phyloP scores from a whole-genome alignment of 2,329 filamentous ascomycete genomes.

The Leptographium wingfieldii region DNA sequence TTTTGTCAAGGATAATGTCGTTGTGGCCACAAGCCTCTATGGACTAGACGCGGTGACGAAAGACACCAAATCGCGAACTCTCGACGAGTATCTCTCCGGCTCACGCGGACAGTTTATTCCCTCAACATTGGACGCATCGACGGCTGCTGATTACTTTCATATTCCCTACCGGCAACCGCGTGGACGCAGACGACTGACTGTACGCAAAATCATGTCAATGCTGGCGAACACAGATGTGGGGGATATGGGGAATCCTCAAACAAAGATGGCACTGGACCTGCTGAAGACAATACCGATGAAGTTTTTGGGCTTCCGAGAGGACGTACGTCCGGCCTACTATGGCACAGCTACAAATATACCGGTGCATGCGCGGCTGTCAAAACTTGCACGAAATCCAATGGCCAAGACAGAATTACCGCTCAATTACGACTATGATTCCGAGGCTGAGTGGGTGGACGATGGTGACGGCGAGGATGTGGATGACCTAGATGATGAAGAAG shows the following conservation, averaged over 20 bases:
- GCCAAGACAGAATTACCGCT: slow-evolving; percentile 43
- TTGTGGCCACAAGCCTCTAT: slow-evolving; percentile 49
- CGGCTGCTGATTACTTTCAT: slow-evolving; percentile 33
- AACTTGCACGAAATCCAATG: slow-evolving; percentile 41
- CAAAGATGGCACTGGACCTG: slow-evolving; percentile 22
- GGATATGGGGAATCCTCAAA: slow-evolving; percentile 28
- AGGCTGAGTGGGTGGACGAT: slow-evolving; percentile 74
- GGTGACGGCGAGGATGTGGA: slow-evolving; percentile 58
- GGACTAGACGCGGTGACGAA: slow-evolving; percentile 45
- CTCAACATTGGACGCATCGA: slow-evolving; percentile 21
- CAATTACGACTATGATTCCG: slow-evolving; percentile 76
- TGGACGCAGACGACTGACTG: slow-evolving; percentile 24
- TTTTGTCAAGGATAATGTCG: slow-evolving; percentile 60
- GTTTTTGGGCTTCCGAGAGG: slow-evolving; percentile 46
- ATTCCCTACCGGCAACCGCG: slow-evolving; percentile 23
- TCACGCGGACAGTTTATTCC: slow-evolving; percentile 31
- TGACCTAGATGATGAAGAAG: slow-evolving; percentile 57
- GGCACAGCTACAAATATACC: slow-evolving; percentile 58
- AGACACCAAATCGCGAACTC: slow-evolving; percentile 33
- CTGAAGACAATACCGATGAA: slow-evolving; percentile 50
- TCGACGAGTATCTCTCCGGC: slow-evolving; percentile 40
- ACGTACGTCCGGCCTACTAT: slow-evolving; percentile 57
- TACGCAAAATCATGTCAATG: slow-evolving; percentile 47
- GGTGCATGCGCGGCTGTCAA: slow-evolving; percentile 33
- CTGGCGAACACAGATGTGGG: slow-evolving; percentile 18